Conservation (phyloP, 352 stramenopile species). For the Globisporangium acanthophoron region DNA sequence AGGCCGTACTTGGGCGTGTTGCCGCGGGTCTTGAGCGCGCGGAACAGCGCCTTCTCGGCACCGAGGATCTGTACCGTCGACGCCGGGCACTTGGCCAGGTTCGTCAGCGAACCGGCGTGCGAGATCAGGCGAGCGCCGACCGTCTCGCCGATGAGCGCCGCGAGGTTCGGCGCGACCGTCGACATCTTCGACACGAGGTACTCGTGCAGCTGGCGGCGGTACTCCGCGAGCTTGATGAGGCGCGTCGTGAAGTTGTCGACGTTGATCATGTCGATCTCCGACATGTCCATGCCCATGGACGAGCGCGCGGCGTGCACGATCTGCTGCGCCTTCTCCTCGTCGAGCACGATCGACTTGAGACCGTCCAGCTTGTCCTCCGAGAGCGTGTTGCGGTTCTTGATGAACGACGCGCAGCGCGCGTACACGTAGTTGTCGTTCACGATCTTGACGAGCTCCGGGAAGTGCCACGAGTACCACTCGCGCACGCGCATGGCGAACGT, state of each 20-base stretch:
- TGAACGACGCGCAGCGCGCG: constrained; percentile 94
- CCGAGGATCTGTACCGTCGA: constrained; percentile 99
- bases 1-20: constrained; percentile 99
- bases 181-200: constrained; percentile 98
- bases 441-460: constrained; percentile 99
- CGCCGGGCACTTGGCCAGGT: constrained; percentile 98
- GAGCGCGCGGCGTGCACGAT: constrained; percentile 93
- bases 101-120: constrained; percentile 98
- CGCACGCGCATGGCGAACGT: constrained; percentile 99
- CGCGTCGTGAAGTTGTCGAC: constrained; percentile 98
- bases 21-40: constrained; percentile 99
- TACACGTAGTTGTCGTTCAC: constrained; percentile 99
- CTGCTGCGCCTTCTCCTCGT: constrained; percentile 95
- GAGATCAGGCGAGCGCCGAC: constrained; percentile 99
- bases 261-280: constrained; percentile 99
- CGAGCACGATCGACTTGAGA: constrained; percentile 92
- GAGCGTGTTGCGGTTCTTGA: constrained; percentile 91
- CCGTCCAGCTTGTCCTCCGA: constrained; percentile 78
- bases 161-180: constrained; percentile 98
- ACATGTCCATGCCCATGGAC: constrained; percentile 99
- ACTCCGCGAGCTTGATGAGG: constrained; percentile 98
- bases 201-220: constrained; percentile 93
- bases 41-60: constrained; percentile 99
- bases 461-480: constrained; percentile 99
- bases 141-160: constrained; percentile 97